Conservation (phyloP, 768 basidiomycete genomes). For the Kwoniella bestiolae region DNA sequence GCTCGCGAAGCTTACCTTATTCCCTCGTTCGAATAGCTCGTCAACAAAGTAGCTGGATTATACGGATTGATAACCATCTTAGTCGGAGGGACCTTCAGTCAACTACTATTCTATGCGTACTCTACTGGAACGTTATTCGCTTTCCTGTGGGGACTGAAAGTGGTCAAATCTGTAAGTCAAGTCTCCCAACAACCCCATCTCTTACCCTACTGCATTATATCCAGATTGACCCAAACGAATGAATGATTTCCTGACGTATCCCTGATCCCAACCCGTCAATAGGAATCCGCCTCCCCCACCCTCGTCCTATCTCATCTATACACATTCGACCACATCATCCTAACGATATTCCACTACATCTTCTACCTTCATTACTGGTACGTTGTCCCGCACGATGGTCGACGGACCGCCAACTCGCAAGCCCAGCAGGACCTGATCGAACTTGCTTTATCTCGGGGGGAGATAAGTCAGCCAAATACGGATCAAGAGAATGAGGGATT, state of each 20-base stretch:
- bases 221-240: not conserved
- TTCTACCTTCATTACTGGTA: slow-evolving; percentile 87
- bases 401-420: slow-evolving; percentile 74
- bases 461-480: slow-evolving; percentile 63
- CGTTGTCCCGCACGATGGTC: slow-evolving; percentile 89
- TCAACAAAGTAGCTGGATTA: slow-evolving; percentile 97
- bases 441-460: slow-evolving; percentile 54
- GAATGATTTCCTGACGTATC: not conserved
- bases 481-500: slow-evolving; percentile 62
- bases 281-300: slow-evolving; percentile 87
- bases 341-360: slow-evolving; percentile 87
- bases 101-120: slow-evolving; percentile 91
- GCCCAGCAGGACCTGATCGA: slow-evolving; percentile 84
- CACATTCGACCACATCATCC: slow-evolving; percentile 86
- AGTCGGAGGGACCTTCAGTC: slow-evolving; percentile 81
- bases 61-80: slow-evolving; percentile 92
- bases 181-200: not conserved
- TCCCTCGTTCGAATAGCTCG: slow-evolving; percentile 34
- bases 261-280: slow-evolving; percentile 11
- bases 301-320: slow-evolving; percentile 91
- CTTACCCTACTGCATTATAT: not conserved
- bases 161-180: slow-evolving; percentile 75
- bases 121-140: slow-evolving; percentile 80
- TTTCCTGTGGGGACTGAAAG: slow-evolving; percentile 82
- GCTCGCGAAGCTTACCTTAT: slow-evolving; percentile 16